Evolutionary conservation across 1,139 yeast species (phyloP).

Genomic region (Diutina siamensis): DNA sequence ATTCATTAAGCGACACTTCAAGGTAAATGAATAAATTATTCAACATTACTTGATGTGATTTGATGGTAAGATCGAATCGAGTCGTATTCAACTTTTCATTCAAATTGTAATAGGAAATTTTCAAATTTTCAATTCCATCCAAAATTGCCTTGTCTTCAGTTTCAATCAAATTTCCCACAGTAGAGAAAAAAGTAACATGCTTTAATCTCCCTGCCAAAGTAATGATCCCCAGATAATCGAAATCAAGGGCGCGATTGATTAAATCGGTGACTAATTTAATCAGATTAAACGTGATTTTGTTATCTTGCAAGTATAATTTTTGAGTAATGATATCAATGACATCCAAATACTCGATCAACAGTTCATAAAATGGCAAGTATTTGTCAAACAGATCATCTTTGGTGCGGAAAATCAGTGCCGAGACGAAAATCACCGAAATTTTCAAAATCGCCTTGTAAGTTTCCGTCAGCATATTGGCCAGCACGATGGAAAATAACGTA

Average conservation of each 20-base stretch:
- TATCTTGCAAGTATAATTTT: constrained; percentile 32
- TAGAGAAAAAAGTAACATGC: constrained; percentile 33
- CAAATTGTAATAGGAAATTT: constrained; percentile 25
- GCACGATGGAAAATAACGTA: constrained; percentile 32
- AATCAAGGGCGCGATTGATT: constrained; percentile 30
- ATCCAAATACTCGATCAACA: constrained; percentile 16
- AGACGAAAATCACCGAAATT: constrained; percentile 30
- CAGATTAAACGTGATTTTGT: constrained; percentile 32
- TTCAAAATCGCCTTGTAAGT: constrained; percentile 39
- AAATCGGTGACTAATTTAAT: constrained; percentile 37
- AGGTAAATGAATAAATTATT: constrained; percentile 29
- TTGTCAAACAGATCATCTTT: constrained; percentile 16
- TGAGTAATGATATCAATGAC: constrained; percentile 31
- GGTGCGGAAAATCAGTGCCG: constrained; percentile 23
- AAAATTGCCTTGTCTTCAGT: constrained; percentile 25
- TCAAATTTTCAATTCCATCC: constrained; percentile 24
- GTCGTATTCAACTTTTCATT: constrained; percentile 27
- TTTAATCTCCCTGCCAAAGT: constrained; percentile 34
- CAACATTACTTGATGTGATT: constrained; percentile 32
- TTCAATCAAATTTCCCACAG: constrained; percentile 29
- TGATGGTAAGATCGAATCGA: constrained; percentile 27
- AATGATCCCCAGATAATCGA: constrained; percentile 28
- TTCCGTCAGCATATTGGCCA: constrained; percentile 35
- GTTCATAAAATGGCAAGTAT: constrained; percentile 2
- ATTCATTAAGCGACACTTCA: constrained; percentile 32